These are phyloP conservation scores for Torrubiella hemipterigena DNA, from an alignment of 2,329 filamentous ascomycete genomes.

Conservation along the genomic window DNA sequence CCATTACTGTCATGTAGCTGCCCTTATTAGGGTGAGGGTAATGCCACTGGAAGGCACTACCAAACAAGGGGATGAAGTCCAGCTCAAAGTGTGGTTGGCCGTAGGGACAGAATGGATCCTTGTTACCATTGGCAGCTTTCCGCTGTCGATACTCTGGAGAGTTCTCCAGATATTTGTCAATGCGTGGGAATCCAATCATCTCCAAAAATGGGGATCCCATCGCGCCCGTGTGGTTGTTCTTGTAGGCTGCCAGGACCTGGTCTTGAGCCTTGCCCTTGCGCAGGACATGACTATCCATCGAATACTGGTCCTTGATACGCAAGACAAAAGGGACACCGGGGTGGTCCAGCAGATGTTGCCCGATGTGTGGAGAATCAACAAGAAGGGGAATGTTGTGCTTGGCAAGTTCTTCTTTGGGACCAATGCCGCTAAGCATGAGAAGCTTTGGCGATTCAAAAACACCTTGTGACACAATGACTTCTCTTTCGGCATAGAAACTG, in stretches of 20 bases:
- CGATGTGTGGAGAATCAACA: conserved; percentile 48
- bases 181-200: conserved; percentile 44
- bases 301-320: conserved; percentile 12
- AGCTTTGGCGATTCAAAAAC: conserved; percentile 54
- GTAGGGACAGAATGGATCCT: conserved; percentile 41
- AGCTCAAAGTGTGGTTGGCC: conserved; percentile 51
- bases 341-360: conserved; percentile 52
- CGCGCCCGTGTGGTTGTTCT: conserved; percentile 23
- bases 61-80: conserved; percentile 49
- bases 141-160: conserved; percentile 31
- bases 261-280: conserved; percentile 21
- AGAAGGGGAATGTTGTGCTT: conserved; percentile 40
- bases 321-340: conserved; percentile 33
- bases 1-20: conserved; percentile 43
- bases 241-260: conserved; percentile 22
- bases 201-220: conserved; percentile 29
- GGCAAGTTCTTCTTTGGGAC: conserved; percentile 38
- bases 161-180: conserved; percentile 40
- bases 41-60: conserved; percentile 35
- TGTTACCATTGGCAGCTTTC: conserved; percentile 27
- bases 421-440: conserved; percentile 53
- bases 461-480: conserved; percentile 37
- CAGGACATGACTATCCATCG: conserved; percentile 27
- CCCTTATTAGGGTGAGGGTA: conserved; percentile 27
- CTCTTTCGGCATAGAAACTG: conserved; percentile 32